Evolutionary conservation across 2,329 filamentous ascomycete genomes (phyloP), one percentile per base, ranked within the genome.

Genomic region (Lizonia empirigonia): DNA sequence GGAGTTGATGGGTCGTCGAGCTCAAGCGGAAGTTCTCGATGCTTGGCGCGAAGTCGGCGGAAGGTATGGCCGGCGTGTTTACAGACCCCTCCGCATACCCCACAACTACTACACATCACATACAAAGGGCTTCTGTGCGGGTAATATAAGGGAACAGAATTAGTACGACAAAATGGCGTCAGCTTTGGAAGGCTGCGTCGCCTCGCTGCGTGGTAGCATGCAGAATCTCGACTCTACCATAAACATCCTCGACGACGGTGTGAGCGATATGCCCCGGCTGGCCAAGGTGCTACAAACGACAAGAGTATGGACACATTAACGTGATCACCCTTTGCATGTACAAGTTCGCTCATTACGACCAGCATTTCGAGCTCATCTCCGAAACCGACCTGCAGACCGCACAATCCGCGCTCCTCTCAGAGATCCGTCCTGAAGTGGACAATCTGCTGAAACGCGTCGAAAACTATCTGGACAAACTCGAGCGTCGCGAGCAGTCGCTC

Each of bases 291-390:
- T 87, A 1, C 82, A 85, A 62, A 85, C 83, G 5, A 85, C 82
- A 45, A 68, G 83, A 59, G 83, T 86, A 78, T 39, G 78, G 58
- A 40, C 22, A 6, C 10, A 12, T 12, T 3, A 4, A 20, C 2
- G 22, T 9, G 13, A 6, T 5, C 1, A 19, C 5, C 8, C 6
- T 3, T 7, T 7, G 5, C 22, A 18, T 7, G n/a, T 15, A 10
- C 20, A 12, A 15, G 2, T 7, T 18, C 29, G 13, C 49, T 52
- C 20, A 52, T 32, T 18, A 5, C 20, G 9, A 10, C 26, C 63
- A 95, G 87, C 92, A 96, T 77, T 97, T 96, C 75, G 92, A 97
- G 73, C 85, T 96, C 33, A 89, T 96, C 62, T 90, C 91, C 13
- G 90, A 96, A 70, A 85, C 88, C 10, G 89, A 89, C 42, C 84